A percentile compares a stretch with the other conserved stretches of the same genome.
phyloP scores from a whole-genome alignment of 148 eudicot species.

The Salicornia ramosissima region DNA sequence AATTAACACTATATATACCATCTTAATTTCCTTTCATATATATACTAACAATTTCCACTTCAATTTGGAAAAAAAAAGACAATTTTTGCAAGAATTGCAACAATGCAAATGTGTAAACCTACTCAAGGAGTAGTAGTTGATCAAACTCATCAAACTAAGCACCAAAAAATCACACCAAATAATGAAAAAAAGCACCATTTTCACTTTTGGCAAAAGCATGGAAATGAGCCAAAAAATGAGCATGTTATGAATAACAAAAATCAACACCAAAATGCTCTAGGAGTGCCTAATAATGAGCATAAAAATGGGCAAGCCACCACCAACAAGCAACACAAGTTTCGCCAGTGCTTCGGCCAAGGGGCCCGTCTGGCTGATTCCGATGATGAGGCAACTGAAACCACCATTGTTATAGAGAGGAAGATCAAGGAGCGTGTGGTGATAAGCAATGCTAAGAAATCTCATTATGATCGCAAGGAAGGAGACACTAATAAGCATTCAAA shows the following conservation, averaged over 20 bases:
- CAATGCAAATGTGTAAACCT: conserved; percentile 24
- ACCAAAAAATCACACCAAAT: neutral
- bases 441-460: conserved; percentile 25
- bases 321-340: conserved; percentile 9
- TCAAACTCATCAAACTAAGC: conserved; percentile 7
- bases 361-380: neutral
- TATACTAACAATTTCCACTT: too few relatives aligned
- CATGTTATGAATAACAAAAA: neutral
- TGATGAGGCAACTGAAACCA: conserved; percentile 18
- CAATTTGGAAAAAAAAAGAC: too few relatives aligned
- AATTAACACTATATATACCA: neutral
- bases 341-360: conserved; percentile 24
- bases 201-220: conserved; percentile 23
- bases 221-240: conserved; percentile 10
- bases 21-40: neutral
- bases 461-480: conserved; percentile 27
- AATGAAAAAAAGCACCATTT: conserved; percentile 21
- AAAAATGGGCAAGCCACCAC: neutral
- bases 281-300: neutral
- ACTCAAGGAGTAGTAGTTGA: conserved; percentile 16
- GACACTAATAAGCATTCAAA: conserved; percentile 6
- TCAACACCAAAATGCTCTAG: neutral
- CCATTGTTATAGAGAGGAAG: conserved; percentile 27
- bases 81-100: conserved; percentile 3
- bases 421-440: conserved; percentile 23